Conservation (phyloP, 371 early-diverging fungal species). For the Mucor ambiguus region DNA sequence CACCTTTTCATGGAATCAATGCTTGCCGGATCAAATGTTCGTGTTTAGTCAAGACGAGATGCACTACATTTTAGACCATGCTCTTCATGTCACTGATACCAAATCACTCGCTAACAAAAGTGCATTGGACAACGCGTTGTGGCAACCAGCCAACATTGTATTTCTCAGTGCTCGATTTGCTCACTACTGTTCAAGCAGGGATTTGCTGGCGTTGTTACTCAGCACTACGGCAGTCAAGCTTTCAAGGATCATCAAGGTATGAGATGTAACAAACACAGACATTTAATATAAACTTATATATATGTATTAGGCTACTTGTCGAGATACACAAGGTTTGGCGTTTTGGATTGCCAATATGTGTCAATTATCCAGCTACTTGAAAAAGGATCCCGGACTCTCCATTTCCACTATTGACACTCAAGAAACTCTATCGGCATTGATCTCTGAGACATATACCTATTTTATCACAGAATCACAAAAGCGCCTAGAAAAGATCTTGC, state of each 20-base stretch:
- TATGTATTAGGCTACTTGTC: constrained; percentile 22
- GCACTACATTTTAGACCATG: constrained; percentile 65
- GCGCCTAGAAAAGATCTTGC: constrained; percentile 62
- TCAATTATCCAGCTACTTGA: constrained; percentile 76
- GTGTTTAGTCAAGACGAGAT: constrained; percentile 76
- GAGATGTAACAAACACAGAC: neutral
- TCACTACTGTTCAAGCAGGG: constrained; percentile 67
- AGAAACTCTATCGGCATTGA: constrained; percentile 63
- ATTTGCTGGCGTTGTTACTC: constrained; percentile 68
- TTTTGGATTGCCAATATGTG: constrained; percentile 85
- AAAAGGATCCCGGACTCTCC: constrained; percentile 76
- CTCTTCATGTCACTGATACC: constrained; percentile 48
- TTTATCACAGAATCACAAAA: constrained; percentile 61
- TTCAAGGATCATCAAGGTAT: constrained; percentile 54
- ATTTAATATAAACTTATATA: constrained; percentile 12
- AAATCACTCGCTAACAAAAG: constrained; percentile 38
- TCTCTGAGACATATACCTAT: constrained; percentile 67
- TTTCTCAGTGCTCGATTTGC: constrained; percentile 91
- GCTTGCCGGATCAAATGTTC: constrained; percentile 87
- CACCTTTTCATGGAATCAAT: constrained; percentile 74
- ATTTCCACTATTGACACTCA: constrained; percentile 62
- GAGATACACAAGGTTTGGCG: constrained; percentile 41
- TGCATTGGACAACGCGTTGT: constrained; percentile 39
- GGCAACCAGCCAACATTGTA: constrained; percentile 80
- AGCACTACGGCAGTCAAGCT: constrained; percentile 56